Evolutionary conservation across 2,329 filamentous ascomycete genomes (phyloP).

Genomic region (Alternaria burnsii): DNA sequence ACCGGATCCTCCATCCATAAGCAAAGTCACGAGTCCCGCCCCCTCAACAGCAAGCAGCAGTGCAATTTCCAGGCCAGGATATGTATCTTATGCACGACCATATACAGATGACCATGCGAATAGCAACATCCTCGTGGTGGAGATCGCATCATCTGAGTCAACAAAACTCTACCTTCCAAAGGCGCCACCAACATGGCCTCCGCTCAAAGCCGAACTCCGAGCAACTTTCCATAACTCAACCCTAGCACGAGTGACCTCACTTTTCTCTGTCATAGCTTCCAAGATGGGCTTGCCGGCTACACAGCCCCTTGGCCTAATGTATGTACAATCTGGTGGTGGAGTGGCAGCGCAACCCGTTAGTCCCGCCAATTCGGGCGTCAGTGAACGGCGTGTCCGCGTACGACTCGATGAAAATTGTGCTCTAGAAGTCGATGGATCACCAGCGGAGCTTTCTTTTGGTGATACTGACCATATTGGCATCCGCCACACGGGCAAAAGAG

Average conservation of each 20-base stretch:
- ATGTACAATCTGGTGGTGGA: constrained; percentile 67
- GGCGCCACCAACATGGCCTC: constrained; percentile 29
- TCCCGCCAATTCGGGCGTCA: constrained; percentile 74
- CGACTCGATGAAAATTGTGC: constrained; percentile 33
- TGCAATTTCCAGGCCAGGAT: constrained; percentile 53
- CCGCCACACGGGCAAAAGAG: background rate
- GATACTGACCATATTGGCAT: constrained; percentile 29
- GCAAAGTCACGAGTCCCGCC: constrained; percentile 32
- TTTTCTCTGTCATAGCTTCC: constrained; percentile 82
- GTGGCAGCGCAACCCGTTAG: constrained; percentile 68
- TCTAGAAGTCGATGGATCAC: constrained; percentile 34
- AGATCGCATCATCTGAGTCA: constrained; percentile 66
- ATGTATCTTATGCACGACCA: constrained; percentile 83
- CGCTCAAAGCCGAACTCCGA: constrained; percentile 54
- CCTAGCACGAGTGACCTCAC: constrained; percentile 72
- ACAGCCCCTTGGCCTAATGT: constrained; percentile 70
- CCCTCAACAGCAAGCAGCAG: constrained; percentile 22
- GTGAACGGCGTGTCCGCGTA: constrained; percentile 70
- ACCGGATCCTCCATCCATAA: constrained; percentile 40
- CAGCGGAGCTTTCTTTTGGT: constrained; percentile 28
- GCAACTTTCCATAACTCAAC: constrained; percentile 78
- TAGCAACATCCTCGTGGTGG: constrained; percentile 73
- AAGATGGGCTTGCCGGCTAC: constrained; percentile 74
- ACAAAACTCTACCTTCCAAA: constrained; percentile 41
- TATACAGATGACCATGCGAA: constrained; percentile 79